Base-by-base conservation (phyloP, 371 early-diverging fungal species). In the Batkoa obscura region DNA sequence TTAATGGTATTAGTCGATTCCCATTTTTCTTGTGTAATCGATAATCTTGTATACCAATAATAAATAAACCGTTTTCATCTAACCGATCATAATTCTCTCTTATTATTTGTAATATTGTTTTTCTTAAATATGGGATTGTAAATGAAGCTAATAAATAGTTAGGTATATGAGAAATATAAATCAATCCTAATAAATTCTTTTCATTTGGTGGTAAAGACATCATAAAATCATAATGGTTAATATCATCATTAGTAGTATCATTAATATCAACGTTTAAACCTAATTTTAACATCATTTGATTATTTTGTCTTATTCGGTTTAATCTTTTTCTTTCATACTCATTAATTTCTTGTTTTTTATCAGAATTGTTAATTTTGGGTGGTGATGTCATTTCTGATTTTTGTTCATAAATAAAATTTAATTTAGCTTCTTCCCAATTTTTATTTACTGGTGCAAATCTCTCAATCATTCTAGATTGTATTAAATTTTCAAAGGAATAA, bases 191-290 rank as follows among this genome's bases (percentile, higher is more conserved):
- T 10, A 69, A 72, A n/a, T 72, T 69, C 9, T 15, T 55, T 49
- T 56, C 59, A 37, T 61, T 54, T 1, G 66, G 59, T 10, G 58
- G 35, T 58, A 70, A 71, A 4, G 59, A 62, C 58, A 77, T 65
- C 68, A 88, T 72, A 30, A 73, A 78, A 23, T 72, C 78, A 55
- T 79, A 76, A 59, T 86, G 83, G 2, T 79, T 71, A 15, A 76
- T 67, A 62, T 88, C 88, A 38, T 80, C 78, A 1, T 81, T 43
- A 9, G 31, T 74, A 23, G 81, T 76, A 55, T 86, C 85, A 59
- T 81, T 77, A 32, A 88, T 60, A 43, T 86, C 89, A 1, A 88
- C 84, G 2, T 83, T 78, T 33, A 89, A 64, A 0, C 88, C 88
- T 66, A 83, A 57, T 43, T 77, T 68, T 3, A 81, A 67, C 1